Evolutionary conservation across 2,329 filamentous ascomycete genomes (phyloP).

Genomic region (Ceratocystis albifundus): DNA sequence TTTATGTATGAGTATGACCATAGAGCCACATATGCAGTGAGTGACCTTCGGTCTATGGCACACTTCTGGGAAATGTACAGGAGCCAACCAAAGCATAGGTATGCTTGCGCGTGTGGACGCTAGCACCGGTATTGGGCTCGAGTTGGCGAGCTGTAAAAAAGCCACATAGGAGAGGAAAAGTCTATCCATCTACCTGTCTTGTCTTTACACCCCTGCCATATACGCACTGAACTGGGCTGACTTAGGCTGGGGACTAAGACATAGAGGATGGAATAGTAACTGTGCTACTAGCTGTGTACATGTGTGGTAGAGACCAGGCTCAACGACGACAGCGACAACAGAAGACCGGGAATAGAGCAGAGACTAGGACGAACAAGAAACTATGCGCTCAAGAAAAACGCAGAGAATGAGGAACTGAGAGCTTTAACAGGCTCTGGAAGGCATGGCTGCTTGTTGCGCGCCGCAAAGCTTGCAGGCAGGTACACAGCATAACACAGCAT

Average conservation of each 20-base stretch:
- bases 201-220: constrained; percentile 4
- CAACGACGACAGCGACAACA: neutral
- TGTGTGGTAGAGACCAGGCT: neutral
- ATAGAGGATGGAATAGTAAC: neutral
- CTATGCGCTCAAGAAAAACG: neutral
- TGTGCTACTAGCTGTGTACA: neutral
- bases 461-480: neutral
- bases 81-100: too few relatives aligned
- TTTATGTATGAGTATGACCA: too few relatives aligned
- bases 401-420: neutral
- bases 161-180: too few relatives aligned
- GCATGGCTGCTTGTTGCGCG: neutral
- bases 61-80: too few relatives aligned
- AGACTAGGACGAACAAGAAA: neutral
- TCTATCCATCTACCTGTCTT: too few relatives aligned
- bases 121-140: neutral
- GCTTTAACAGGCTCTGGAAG: neutral
- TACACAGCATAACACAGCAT: too few relatives aligned
- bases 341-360: neutral
- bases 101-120: neutral
- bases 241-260: neutral
- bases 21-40: too few relatives aligned
- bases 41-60: too few relatives aligned
- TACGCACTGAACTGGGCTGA: too few relatives aligned
- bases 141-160: too few relatives aligned